A percentile compares a stretch with the other conserved stretches of the same genome.
phyloP scores from a whole-genome alignment of 192 early-diverging fungal species.

The Backusella luteola region DNA sequence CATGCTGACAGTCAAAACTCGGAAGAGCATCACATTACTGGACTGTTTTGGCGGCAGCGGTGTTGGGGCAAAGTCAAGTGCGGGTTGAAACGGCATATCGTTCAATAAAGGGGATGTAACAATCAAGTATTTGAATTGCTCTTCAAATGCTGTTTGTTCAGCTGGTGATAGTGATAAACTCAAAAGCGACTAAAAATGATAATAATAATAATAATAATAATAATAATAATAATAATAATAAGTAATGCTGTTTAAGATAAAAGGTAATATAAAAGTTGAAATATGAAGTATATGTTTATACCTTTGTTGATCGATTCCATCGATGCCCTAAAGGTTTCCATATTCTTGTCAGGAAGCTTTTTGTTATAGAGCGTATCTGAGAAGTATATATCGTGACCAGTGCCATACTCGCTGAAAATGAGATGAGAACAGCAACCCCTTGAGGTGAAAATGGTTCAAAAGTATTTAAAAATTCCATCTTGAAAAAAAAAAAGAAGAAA shows the following conservation, averaged over 20 bases:
- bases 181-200: constrained; percentile 38
- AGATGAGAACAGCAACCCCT: background rate
- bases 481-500: background rate
- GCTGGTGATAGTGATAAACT: constrained; percentile 39
- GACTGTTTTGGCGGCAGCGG: background rate
- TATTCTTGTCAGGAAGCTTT: background rate
- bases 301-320: background rate
- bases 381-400: background rate
- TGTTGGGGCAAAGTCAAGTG: background rate
- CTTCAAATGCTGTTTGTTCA: constrained; percentile 56
- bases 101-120: constrained; percentile 55
- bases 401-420: background rate
- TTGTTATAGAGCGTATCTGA: background rate
- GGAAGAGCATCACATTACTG: background rate
- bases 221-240: background rate
- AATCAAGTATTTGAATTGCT: constrained; percentile 58
- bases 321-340: background rate
- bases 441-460: background rate
- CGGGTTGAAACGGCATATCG: constrained; percentile 17
- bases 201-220: background rate
- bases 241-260: background rate
- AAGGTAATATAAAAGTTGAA: background rate
- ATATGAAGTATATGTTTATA: background rate
- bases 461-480: background rate
- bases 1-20: background rate